Base-by-base conservation (phyloP, 2,329 filamentous ascomycete species). In the Beauveria rudraprayagi region DNA sequence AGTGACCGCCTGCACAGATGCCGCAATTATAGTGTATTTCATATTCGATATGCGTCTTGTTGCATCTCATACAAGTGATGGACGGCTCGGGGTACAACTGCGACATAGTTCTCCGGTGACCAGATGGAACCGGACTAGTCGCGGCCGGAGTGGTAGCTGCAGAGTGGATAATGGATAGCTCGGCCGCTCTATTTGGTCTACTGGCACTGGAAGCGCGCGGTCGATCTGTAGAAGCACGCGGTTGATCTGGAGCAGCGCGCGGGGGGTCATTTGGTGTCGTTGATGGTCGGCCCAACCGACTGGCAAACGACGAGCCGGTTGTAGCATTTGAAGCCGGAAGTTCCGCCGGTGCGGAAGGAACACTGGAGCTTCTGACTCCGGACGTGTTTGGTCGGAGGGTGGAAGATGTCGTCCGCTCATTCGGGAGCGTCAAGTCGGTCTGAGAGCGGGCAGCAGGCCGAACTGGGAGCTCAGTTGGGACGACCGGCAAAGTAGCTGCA, bases 11-110 rank as follows among this genome's bases (percentile, higher is more conserved):
- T 17, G 83, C 78, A 72, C 93, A 97, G 55, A 79, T 78, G 2
- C 76, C 72, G 72, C 93, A 97, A 70, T 89, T 89, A 74, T 93
- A 96, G 72, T 97, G 91, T 2, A 96, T 76, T 9, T 91, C 85
- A 67, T 96, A 91, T 70, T 96, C 88, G 43, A 97, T 92, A 63
- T 92, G 83, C 6, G 78, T 68, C 64, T 82, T 88, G 22, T 79
- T 76, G 71, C 93, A 97, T 10, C 83, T 79, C 43, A 85, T 82
- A 71, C 93, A 97, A 9, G 78, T 80, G 56, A 96, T 83, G 1
- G 84, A 85, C 1, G 92, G 91, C 68, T 95, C 91, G 1, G 77
- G 72, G 64, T 83, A 90, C 1, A 84, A 74, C 67, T 83, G 76
- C 64, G 80, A 72, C 69, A 77, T 70, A 67, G 72, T 67, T 53